These are phyloP conservation scores for Gliomastix tumulicola DNA, from an alignment of 2,329 filamentous ascomycete genomes.

Conservation along the genomic window DNA sequence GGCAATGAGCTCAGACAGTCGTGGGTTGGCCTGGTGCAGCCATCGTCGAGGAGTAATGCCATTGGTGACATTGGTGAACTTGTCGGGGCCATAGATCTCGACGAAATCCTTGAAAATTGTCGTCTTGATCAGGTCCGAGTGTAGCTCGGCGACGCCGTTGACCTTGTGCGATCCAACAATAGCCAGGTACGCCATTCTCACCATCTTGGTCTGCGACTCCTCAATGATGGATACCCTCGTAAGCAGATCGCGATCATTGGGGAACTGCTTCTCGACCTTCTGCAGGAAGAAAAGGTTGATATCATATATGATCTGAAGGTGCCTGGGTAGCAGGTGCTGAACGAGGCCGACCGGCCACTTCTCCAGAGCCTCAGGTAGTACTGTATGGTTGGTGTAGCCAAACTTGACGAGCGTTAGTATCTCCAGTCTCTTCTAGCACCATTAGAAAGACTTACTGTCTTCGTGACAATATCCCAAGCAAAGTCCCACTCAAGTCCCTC, in stretches of 20 bases:
- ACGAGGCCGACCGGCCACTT: conserved; percentile 95
- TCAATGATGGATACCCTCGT: conserved; percentile 92
- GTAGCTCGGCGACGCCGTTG: conserved; percentile 94
- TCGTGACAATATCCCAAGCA: conserved; percentile 76
- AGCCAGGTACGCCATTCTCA: conserved; percentile 92
- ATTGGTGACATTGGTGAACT: conserved; percentile 98
- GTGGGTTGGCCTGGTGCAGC: conserved; percentile 95
- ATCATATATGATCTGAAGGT: conserved; percentile 96
- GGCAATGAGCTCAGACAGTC: conserved; percentile 84
- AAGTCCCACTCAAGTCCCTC: conserved; percentile 92
- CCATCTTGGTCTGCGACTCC: conserved; percentile 94
- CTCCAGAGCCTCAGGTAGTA: conserved; percentile 92
- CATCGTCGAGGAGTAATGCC: conserved; percentile 93
- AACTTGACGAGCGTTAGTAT: conserved; percentile 44
- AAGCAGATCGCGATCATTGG: conserved; percentile 81
- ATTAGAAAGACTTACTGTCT: conserved; percentile 55
- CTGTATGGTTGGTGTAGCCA: conserved; percentile 97
- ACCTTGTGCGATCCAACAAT: conserved; percentile 98
- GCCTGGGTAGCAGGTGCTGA: conserved; percentile 86
- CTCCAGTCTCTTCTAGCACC: too few species aligned
- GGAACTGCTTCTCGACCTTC: conserved; percentile 81
- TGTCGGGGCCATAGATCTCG: conserved; percentile 87
- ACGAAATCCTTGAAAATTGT: conserved; percentile 99
- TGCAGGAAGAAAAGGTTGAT: conserved; percentile 96
- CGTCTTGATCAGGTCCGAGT: conserved; percentile 95